A percentile compares a stretch with the other conserved stretches of the same genome.
Conservation (phyloP, 2,329 filamentous ascomycete genomes). For the Coniochaeta sp. region DNA sequence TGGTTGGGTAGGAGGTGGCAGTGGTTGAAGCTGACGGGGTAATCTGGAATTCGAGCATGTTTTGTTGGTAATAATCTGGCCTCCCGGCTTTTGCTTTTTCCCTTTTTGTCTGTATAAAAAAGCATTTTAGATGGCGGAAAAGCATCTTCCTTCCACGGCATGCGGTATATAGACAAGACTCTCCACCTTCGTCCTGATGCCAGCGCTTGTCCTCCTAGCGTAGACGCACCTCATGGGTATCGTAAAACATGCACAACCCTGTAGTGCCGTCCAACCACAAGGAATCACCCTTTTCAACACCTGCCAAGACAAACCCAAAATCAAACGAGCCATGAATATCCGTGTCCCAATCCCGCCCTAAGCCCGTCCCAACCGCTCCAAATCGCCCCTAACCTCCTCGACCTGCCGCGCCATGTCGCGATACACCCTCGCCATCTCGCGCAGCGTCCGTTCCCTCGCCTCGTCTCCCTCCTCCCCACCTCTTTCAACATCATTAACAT, state of each 20-base stretch:
- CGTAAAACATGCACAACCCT: neutral
- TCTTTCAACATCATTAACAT: neutral
- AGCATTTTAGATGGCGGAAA: neutral
- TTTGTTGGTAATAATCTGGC: neutral
- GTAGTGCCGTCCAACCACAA: no score
- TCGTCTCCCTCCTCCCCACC: constrained; percentile 17
- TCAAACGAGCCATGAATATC: neutral
- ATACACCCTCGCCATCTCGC: constrained; percentile 45
- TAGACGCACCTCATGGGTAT: no score
- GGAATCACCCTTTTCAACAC: no score
- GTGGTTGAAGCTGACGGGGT: no score
- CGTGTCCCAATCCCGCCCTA: constrained; percentile 2
- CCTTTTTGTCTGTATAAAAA: constrained; percentile 1
- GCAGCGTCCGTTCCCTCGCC: constrained; percentile 40
- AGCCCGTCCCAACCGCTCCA: constrained; percentile 23
- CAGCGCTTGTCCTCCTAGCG: neutral
- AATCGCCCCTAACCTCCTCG: constrained; percentile 40
- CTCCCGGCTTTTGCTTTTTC: neutral
- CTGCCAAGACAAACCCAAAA: neutral
- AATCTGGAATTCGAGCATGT: neutral
- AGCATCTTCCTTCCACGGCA: neutral
- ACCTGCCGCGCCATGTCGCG: constrained; percentile 42
- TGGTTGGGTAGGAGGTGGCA: no score
- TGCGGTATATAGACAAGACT: neutral
- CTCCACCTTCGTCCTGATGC: neutral